Evolutionary conservation across 768 basidiomycete genomes (phyloP), one percentile per base, ranked within the genome.

Genomic region (Phanerochaete carnosa): DNA sequence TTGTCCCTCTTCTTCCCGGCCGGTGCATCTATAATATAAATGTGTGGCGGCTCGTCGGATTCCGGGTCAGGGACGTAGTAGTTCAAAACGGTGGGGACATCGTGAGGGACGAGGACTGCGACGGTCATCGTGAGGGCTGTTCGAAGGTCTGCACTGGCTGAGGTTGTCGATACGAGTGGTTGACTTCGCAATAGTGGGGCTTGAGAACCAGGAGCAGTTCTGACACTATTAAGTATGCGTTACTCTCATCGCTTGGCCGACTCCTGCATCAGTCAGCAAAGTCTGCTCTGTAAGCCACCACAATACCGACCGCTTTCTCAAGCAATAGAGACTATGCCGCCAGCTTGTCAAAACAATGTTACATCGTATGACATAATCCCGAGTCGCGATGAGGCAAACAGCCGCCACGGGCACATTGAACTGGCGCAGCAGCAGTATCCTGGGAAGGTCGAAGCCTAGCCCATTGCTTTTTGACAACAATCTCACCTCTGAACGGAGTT

Each of bases 1-100:
- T 79, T 79, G 49, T 64, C 57, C 57, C 64, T 62, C 15, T 53
- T 55, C 47, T 57, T 58, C 25, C 67, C 67, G 13, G 57, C 61
- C 29, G 71, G 60, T 53, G 72, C 53, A 60, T 56, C 54, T 50
- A 59, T 56, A 32, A 49, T 28, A 59, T 77, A 77, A 52, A 70
- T 66, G 68, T 72, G 78, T 0, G 77, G 72, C 1, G 69, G 46
- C 46, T 77, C 74, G 43, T 64, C 62, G 15, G 68, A 66, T 2
- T 61, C 58, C 0, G 75, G 68, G 0, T 56, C 49, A 28, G 54
- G 54, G 23, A n/a, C 23, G 62, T 70, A 68, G 56, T 79, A 79
- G 66, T 79, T 76, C 65, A 79, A 70, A 23, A 66, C 72, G 25
- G 76, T 74, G 13, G 67, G 71, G 30, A 78, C 73, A 65, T 77